These are phyloP conservation scores for Lepiota brunneoincarnata DNA, from an alignment of 768 basidiomycete species.

Conservation along the genomic window DNA sequence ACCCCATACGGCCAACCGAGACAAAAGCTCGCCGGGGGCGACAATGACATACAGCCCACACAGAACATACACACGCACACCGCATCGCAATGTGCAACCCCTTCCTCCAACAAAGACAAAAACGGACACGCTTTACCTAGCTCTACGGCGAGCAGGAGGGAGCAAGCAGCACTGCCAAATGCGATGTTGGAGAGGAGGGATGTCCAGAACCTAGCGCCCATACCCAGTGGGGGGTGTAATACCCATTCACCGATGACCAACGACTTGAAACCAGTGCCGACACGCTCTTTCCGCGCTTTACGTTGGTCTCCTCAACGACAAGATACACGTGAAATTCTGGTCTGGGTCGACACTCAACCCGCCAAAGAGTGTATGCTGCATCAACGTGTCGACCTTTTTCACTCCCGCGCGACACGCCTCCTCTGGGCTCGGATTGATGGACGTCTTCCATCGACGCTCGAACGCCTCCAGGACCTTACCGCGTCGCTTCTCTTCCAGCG, in stretches of 20 bases:
- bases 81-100: too few relatives aligned
- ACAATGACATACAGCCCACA: too few relatives aligned
- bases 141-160: too few relatives aligned
- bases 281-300: too few relatives aligned
- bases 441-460: slow-evolving; percentile 41
- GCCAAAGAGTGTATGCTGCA: slow-evolving; percentile 46
- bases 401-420: slow-evolving; percentile 37
- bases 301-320: slow-evolving; percentile 40
- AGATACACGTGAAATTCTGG: slow-evolving; percentile 37
- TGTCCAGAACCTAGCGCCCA: neutral
- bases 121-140: too few relatives aligned
- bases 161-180: too few relatives aligned
- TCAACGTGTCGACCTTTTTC: slow-evolving; percentile 46
- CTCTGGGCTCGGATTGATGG: slow-evolving; percentile 26
- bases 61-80: too few relatives aligned
- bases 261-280: neutral
- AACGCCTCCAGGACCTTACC: slow-evolving; percentile 39
- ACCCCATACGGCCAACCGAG: neutral
- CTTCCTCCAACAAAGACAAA: too few relatives aligned
- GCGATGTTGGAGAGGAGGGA: neutral
- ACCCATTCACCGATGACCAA: neutral
- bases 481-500: slow-evolving; percentile 38
- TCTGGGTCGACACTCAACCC: slow-evolving; percentile 44
- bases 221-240: neutral
- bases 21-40: neutral